These are phyloP conservation scores for Escallonia rubra DNA, from an alignment of 129 eudicot genomes.

Conservation along the genomic window DNA sequence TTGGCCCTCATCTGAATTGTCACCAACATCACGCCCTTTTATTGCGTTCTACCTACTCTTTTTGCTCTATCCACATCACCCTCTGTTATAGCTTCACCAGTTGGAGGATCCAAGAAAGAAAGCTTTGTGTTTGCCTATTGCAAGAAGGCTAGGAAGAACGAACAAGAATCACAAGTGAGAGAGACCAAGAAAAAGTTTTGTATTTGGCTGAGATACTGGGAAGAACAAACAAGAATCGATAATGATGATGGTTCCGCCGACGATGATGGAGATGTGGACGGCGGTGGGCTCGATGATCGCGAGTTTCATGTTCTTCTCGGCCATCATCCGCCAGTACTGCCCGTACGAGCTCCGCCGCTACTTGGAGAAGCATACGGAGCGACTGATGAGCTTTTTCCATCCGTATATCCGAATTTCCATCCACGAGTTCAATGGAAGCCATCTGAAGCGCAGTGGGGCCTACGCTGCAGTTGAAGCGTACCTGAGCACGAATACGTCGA, in stretches of 20 bases:
- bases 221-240: no score
- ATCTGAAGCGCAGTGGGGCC: constrained; percentile 27
- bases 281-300: constrained; percentile 11
- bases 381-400: constrained; percentile 10
- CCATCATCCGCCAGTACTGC: constrained; percentile 26
- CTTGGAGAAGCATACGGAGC: constrained; percentile 9
- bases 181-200: no score
- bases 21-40: no score
- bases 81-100: no score
- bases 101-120: no score
- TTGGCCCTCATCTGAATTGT: no score
- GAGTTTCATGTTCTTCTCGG: constrained; percentile 22
- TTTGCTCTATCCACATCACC: no score
- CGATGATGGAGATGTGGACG: constrained; percentile 1
- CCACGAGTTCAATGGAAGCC: constrained; percentile 25
- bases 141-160: no score
- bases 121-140: no score
- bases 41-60: no score
- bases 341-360: constrained; percentile 25
- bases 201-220: no score
- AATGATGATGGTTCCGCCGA: not conserved
- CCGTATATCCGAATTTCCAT: constrained; percentile 28
- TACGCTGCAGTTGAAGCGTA: constrained; percentile 26
- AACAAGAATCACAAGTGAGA: no score
- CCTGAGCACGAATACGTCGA: constrained; percentile 17